These are phyloP conservation scores for Acanthamoeba culbertsoni DNA, from an alignment of 208 protist species.

Conservation along the genomic window DNA sequence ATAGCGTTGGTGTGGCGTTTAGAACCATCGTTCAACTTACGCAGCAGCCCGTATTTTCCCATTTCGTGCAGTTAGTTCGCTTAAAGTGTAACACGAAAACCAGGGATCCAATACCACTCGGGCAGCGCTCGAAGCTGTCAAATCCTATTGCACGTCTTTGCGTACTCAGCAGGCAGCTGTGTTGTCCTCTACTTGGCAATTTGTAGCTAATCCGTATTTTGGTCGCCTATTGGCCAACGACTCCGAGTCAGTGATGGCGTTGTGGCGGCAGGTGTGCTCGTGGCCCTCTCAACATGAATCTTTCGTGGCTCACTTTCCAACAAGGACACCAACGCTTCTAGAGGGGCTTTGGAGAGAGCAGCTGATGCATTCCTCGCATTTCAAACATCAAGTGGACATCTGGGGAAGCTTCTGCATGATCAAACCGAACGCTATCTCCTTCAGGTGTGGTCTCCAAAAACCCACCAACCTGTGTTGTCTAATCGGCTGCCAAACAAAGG, in stretches of 20 bases:
- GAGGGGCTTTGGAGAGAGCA: not conserved
- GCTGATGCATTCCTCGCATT: not conserved
- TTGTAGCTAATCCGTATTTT: not conserved
- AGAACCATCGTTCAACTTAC: not conserved
- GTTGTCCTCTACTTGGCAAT: not conserved
- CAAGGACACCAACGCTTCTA: not conserved
- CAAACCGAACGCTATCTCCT: not conserved
- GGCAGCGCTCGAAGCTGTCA: not conserved
- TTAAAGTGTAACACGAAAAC: not conserved
- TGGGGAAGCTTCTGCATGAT: not conserved
- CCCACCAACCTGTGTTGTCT: not conserved
- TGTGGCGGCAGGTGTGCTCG: not conserved
- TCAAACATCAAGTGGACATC: not conserved
- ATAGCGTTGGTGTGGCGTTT: not conserved
- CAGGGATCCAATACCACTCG: not conserved
- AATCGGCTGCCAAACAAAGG: not conserved
- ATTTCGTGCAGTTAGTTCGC: not conserved
- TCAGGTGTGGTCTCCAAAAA: not conserved
- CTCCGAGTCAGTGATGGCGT: not conserved
- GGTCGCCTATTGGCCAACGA: not conserved
- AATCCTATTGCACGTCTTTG: not conserved
- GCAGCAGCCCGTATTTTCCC: not conserved
- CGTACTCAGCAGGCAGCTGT: not conserved
- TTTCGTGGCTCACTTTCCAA: not conserved
- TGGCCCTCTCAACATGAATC: not conserved